Evolutionary conservation across 2,329 filamentous ascomycete genomes (phyloP).

Genomic region (Cytospora leucostoma): DNA sequence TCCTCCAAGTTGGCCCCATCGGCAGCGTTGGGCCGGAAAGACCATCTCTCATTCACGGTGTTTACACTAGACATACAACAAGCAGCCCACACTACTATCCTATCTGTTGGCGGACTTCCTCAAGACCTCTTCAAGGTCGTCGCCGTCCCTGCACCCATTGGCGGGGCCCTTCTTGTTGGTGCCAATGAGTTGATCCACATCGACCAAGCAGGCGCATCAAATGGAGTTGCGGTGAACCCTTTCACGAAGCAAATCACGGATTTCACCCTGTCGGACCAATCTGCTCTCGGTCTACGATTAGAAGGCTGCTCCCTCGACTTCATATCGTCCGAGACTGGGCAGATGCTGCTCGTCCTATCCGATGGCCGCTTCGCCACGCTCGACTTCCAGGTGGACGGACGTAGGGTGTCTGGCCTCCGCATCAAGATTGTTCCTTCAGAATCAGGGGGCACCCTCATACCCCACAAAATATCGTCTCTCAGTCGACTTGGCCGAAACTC

Average conservation of each 20-base stretch:
- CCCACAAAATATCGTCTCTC: slow-evolving; percentile 67
- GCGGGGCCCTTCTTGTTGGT: slow-evolving; percentile 84
- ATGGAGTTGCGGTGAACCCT: slow-evolving; percentile 88
- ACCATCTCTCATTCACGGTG: slow-evolving; percentile 87
- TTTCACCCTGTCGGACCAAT: slow-evolving; percentile 85
- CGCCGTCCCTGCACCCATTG: slow-evolving; percentile 80
- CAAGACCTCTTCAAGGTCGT: slow-evolving; percentile 84
- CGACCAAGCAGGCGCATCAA: slow-evolving; percentile 92
- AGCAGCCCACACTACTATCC: slow-evolving; percentile 85
- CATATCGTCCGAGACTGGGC: slow-evolving; percentile 74
- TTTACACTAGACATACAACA: slow-evolving; percentile 95
- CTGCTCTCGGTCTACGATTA: slow-evolving; percentile 73
- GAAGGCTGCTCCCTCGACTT: slow-evolving; percentile 80
- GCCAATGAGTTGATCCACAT: slow-evolving; percentile 92
- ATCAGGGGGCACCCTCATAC: slow-evolving; percentile 63
- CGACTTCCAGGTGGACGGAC: slow-evolving; percentile 83
- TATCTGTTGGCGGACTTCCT: slow-evolving; percentile 82
- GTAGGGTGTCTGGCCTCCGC: slow-evolving; percentile 85
- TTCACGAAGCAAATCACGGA: slow-evolving; percentile 81
- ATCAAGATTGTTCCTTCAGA: slow-evolving; percentile 65
- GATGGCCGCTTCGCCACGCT: slow-evolving; percentile 75
- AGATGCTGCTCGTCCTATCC: slow-evolving; percentile 79
- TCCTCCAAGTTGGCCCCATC: slow-evolving; percentile 75
- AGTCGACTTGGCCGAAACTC: slow-evolving; percentile 66
- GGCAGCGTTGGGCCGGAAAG: slow-evolving; percentile 77